A percentile compares a stretch with the other conserved stretches of the same genome.
Evolutionary conservation across 148 eudicot genomes (phyloP).

Genomic region (Rhododendron mucronatum): DNA sequence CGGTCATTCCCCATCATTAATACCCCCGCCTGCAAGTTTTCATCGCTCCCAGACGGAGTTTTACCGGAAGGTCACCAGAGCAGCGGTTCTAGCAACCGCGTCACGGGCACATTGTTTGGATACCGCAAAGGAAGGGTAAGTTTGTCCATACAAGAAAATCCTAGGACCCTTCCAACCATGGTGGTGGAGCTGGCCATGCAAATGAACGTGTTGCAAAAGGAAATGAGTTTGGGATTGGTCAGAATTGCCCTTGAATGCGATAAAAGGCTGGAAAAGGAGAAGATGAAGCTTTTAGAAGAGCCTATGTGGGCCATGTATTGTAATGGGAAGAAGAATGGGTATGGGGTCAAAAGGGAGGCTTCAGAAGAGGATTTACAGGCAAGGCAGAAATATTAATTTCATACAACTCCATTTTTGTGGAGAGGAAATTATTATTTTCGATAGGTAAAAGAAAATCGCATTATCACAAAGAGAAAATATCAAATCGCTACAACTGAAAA

Average conservation of each 20-base stretch:
- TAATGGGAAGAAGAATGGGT: constrained; percentile 64
- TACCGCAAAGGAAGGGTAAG: constrained; percentile 63
- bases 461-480: too few species aligned
- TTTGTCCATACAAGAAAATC: constrained; percentile 59
- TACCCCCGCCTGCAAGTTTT: constrained; percentile 44
- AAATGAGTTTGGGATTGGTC: constrained; percentile 57
- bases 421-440: too few species aligned
- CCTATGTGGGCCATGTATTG: constrained; percentile 67
- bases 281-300: constrained; percentile 48
- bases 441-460: too few species aligned
- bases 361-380: constrained; percentile 38
- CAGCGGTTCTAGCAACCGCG: constrained; percentile 12
- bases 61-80: constrained; percentile 27
- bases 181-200: constrained; percentile 65
- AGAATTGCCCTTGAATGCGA: constrained; percentile 78
- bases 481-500: too few species aligned
- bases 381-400: background rate
- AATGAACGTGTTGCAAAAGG: constrained; percentile 51
- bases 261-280: constrained; percentile 32
- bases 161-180: constrained; percentile 44
- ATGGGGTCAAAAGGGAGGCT: constrained; percentile 58
- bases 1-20: constrained; percentile 58
- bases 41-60: constrained; percentile 43
- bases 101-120: constrained; percentile 65
- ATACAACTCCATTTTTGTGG: too few species aligned